phyloP scores from a whole-genome alignment of 441 rosid genomes.

The Corymbia calophylla region DNA sequence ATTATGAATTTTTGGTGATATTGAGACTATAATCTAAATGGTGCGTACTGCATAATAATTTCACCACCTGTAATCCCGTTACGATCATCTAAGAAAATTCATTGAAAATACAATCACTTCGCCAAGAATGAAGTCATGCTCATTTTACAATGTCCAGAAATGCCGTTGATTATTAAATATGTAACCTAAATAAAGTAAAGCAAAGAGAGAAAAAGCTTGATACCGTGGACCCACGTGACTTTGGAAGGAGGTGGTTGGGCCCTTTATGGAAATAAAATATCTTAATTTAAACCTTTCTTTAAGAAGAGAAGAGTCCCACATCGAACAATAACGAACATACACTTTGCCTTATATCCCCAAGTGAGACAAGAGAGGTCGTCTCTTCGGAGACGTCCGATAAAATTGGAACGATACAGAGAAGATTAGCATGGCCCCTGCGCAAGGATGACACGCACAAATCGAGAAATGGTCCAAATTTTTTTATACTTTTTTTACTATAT shows the following conservation, averaged over 20 bases:
- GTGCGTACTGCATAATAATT: not conserved
- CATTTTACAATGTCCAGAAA: no score
- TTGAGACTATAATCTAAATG: not conserved
- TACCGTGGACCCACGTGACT: not conserved
- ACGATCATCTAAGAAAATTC: not conserved
- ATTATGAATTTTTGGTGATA: not conserved
- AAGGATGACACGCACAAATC: constrained; percentile 43
- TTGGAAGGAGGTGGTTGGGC: not conserved
- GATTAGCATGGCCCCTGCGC: constrained; percentile 54
- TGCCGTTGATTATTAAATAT: not conserved
- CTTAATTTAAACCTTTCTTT: not conserved
- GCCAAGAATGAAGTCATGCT: not conserved
- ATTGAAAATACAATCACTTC: not conserved
- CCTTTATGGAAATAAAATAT: not conserved
- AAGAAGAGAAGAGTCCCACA: not conserved
- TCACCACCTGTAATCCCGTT: not conserved
- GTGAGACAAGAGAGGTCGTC: not conserved
- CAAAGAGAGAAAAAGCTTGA: not conserved
- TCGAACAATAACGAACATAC: fast-evolving
- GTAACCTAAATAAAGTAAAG: not conserved
- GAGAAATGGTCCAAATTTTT: constrained; percentile 33
- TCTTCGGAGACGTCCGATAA: constrained; percentile 45
- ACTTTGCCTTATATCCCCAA: not conserved
- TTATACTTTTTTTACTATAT: not conserved
- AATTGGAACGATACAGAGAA: constrained; percentile 72